phyloP scores from a whole-genome alignment of 345 rosid genomes.

The Lagerstroemia speciosa region DNA sequence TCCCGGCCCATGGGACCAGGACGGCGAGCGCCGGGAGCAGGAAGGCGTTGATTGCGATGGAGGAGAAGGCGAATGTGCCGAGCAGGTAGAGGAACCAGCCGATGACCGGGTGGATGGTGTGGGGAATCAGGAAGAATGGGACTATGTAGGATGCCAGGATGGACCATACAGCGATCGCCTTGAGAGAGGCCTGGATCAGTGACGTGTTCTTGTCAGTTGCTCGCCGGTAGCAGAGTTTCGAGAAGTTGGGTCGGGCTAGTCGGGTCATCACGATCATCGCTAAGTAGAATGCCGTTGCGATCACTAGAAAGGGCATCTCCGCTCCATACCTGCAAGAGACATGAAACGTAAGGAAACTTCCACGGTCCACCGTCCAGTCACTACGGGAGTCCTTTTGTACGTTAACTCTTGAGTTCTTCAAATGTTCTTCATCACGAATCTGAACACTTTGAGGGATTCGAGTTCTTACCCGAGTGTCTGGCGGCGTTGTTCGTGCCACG shows the following conservation, averaged over 20 bases:
- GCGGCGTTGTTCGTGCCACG: constrained; percentile 78
- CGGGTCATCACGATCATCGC: constrained; percentile 57
- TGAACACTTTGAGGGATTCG: background rate
- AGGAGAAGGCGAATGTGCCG: constrained; percentile 55
- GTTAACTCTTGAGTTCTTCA: too few species aligned
- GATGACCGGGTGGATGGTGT: constrained; percentile 67
- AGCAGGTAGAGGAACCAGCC: constrained; percentile 82
- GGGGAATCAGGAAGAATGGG: constrained; percentile 73
- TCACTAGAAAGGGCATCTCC: constrained; percentile 62
- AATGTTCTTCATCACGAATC: too few species aligned
- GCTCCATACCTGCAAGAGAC: constrained; percentile 43
- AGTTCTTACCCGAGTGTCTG: constrained; percentile 55
- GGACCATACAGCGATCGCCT: constrained; percentile 54
- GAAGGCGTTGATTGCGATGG: constrained; percentile 52
- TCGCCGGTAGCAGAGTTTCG: constrained; percentile 71
- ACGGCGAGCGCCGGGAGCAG: constrained; percentile 55
- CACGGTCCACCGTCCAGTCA: too few species aligned
- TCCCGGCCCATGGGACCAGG: constrained; percentile 54
- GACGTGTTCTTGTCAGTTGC: constrained; percentile 41
- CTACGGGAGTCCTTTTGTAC: too few species aligned
- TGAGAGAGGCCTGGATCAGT: constrained; percentile 45
- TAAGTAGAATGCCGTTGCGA: constrained; percentile 51
- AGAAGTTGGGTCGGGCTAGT: constrained; percentile 52
- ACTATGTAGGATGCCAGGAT: constrained; percentile 62
- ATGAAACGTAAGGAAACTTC: background rate